These are phyloP conservation scores for Geotrichum bryndzae DNA, from an alignment of 1,139 yeast genomes.

Conservation along the genomic window DNA sequence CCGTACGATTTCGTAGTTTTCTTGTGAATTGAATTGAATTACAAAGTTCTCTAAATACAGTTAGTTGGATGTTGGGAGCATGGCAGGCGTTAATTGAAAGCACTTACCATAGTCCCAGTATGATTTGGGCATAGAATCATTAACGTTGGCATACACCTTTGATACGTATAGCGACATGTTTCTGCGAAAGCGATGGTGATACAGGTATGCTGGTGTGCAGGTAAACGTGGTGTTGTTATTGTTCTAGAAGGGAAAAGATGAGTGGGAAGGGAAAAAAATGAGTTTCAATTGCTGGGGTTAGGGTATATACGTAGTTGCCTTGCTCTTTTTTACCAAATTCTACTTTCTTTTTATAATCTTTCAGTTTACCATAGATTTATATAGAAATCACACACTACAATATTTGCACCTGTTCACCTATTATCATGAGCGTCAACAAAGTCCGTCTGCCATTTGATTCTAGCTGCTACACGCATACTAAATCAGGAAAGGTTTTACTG, in stretches of 20 bases:
- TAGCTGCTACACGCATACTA: neutral
- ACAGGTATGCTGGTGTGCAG: neutral
- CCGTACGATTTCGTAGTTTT: conserved; percentile 73
- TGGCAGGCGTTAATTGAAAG: neutral
- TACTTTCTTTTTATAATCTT: neutral
- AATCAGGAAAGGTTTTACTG: neutral
- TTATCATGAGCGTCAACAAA: conserved; percentile 11
- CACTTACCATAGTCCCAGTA: conserved; percentile 73
- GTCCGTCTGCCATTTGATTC: neutral
- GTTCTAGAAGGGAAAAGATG: neutral
- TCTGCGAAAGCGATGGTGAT: neutral
- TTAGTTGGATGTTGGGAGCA: neutral
- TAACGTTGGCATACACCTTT: conserved; percentile 75
- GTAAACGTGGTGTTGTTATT: neutral
- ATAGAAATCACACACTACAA: neutral
- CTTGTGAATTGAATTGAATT: conserved; percentile 50
- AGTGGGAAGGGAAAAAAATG: neutral
- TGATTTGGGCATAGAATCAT: conserved; percentile 61
- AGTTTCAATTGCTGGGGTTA: neutral
- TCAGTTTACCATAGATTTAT: neutral
- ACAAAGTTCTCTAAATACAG: conserved; percentile 34
- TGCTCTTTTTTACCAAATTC: neutral
- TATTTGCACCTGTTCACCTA: neutral
- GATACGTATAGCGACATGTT: conserved; percentile 46
- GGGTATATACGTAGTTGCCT: neutral